Base-by-base conservation (phyloP, 225 moss, liverwort and hornwort species). In the Pseudisothecium myosuroides region DNA sequence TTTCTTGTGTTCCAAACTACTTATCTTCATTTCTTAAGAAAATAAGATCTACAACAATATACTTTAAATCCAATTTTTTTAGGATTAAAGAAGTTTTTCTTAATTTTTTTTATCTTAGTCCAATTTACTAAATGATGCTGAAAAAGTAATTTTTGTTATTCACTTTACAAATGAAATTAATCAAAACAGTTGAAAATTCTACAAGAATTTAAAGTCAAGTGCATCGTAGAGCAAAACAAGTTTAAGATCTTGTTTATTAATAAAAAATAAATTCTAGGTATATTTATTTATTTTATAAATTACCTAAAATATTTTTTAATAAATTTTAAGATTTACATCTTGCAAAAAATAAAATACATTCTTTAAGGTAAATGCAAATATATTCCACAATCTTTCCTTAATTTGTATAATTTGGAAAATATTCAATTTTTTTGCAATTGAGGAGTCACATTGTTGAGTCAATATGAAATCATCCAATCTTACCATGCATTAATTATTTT, bases 201-300 rank as follows among this genome's bases (percentile, higher is more conserved):
- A 16, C 5, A 31, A 31, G 19, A 74, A 18, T 31, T 74, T 4
- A 0, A 74, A 49, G 7, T 31, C 2, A 6, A 74, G 29, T 17
- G 11, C 1, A 0, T 11, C 1, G 0, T 31, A 74, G 74, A 74
- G 18, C 11, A 10, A 31, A 74, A 74, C 2, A 31, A 17, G 0
- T 31, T 47, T 4, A 0, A 74, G 2, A 29, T 31, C 4, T 74
- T 47, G 4, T 18, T 17, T 47, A 0, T 47, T 3, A 31, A 47
- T 3, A 29, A 16, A 18, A 47, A 29, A 18, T 47, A 7, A 74
- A 31, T 11, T 47, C 11, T 29, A 19, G 2, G 2, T 11, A 47
- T n/a, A n/a, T 74, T 11, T 29, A 10, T 73, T 15, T 10, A 10
- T 74, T 74, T 29, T 47, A 2, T 11, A 49, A 31, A 74, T 11